phyloP scores from a whole-genome alignment of 1,284 basidiomycete genomes.

The Megacollybia platyphylla region DNA sequence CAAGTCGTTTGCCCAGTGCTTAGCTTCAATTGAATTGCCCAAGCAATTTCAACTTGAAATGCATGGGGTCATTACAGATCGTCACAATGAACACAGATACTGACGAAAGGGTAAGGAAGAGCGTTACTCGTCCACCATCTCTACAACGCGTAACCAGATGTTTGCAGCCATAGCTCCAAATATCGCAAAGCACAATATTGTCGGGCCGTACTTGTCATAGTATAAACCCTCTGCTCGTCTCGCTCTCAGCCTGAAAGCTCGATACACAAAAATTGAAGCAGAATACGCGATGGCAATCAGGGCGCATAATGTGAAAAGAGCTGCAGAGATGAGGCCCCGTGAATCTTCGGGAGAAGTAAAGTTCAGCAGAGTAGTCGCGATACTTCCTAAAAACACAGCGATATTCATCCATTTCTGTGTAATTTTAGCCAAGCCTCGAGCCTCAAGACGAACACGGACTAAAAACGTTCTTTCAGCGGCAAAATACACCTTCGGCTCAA shows the following conservation, averaged over 20 bases:
- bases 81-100: too few relatives aligned
- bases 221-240: constrained; percentile 73
- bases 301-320: constrained; percentile 81
- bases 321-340: constrained; percentile 73
- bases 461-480: constrained; percentile 90
- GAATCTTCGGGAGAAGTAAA: constrained; percentile 71
- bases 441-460: constrained; percentile 29
- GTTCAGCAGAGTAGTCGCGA: constrained; percentile 86
- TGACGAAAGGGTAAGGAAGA: too few relatives aligned
- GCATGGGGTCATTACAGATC: too few relatives aligned
- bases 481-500: constrained; percentile 98
- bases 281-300: constrained; percentile 86
- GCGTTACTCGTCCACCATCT: constrained; percentile 18
- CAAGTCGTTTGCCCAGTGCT: too few relatives aligned
- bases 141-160: constrained; percentile 45
- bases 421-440: constrained; percentile 5
- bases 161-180: constrained; percentile 68
- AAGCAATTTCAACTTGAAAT: too few relatives aligned
- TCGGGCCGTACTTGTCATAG: constrained; percentile 83
- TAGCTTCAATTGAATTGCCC: too few relatives aligned
- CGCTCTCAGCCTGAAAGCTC: constrained; percentile 65
- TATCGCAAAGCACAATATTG: constrained; percentile 59
- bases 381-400: constrained; percentile 78
- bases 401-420: constrained; percentile 88
- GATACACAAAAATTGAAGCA: constrained; percentile 79